Evolutionary conservation across 2,329 filamentous ascomycete genomes (phyloP).

Genomic region (Hawksworthiomyces lignivorus): DNA sequence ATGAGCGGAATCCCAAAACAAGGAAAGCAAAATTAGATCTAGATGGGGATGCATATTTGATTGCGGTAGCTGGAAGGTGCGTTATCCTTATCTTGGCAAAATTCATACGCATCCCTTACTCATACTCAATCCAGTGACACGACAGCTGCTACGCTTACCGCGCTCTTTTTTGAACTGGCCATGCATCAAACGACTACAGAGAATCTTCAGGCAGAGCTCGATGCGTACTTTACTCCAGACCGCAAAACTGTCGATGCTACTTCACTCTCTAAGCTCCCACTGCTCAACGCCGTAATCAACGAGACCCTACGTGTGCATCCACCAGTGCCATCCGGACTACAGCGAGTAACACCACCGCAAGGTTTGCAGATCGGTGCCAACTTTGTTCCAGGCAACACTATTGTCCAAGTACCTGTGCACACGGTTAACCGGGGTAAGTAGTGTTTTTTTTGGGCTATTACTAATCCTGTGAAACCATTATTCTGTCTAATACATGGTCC

Average conservation of each 20-base stretch:
- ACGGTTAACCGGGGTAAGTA: conserved; percentile 16
- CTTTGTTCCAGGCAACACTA: conserved; percentile 29
- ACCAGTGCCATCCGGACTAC: conserved; percentile 26
- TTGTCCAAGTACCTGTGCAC: conserved; percentile 24
- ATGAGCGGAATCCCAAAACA: not conserved
- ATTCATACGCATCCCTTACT: too few species aligned
- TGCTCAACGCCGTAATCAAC: conserved; percentile 30
- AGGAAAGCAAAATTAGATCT: conserved; percentile 2
- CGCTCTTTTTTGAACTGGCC: conserved; percentile 11
- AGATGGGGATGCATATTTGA: conserved; percentile 9
- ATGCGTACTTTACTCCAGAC: not conserved
- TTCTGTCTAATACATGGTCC: too few species aligned
- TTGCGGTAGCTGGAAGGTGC: conserved; percentile 9
- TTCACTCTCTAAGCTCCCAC: conserved; percentile 1
- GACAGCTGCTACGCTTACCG: conserved; percentile 8
- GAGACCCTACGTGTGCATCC: conserved; percentile 23
- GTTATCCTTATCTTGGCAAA: not conserved
- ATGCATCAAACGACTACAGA: conserved; percentile 15
- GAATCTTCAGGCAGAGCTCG: conserved; percentile 26
- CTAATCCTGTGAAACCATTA: too few species aligned
- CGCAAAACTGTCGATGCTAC: not conserved
- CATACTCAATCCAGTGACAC: conserved; percentile 8
- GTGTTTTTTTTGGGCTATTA: too few species aligned
- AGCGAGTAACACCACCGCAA: conserved; percentile 28
- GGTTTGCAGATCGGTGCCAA: conserved; percentile 26